Evolutionary conservation across 1,284 basidiomycete species (phyloP).

Genomic region (Ceratobasidium sp.): DNA sequence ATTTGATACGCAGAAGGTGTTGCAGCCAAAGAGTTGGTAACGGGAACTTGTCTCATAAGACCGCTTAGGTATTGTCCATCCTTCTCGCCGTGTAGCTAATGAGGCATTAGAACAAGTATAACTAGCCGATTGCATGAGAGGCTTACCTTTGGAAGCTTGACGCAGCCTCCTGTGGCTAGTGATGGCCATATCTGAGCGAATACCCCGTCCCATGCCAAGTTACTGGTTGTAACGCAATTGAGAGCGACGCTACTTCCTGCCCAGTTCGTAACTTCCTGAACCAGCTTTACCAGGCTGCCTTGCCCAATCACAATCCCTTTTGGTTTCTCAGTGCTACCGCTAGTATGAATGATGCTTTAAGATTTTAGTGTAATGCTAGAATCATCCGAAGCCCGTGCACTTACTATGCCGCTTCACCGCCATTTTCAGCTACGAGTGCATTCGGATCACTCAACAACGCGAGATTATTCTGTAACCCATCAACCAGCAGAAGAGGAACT

Average conservation of each 20-base stretch:
- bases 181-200: background rate
- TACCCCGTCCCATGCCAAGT: slow-evolving; percentile 12
- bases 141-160: slow-evolving; percentile 22
- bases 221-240: slow-evolving; percentile 1
- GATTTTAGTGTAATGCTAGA: background rate
- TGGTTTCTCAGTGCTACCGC: slow-evolving; percentile 20
- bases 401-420: slow-evolving; percentile 17
- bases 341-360: slow-evolving; percentile 14
- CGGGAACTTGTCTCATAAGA: background rate
- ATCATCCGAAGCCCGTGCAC: background rate
- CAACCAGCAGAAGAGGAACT: background rate
- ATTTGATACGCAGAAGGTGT: slow-evolving; percentile 6
- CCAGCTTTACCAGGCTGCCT: background rate
- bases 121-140: background rate
- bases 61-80: slow-evolving; percentile 16
- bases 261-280: background rate
- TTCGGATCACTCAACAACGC: background rate
- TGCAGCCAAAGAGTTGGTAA: background rate
- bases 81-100: background rate
- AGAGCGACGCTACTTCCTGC: background rate
- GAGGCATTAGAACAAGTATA: background rate
- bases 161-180: slow-evolving; percentile 6
- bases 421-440: background rate
- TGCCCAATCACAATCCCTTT: slow-evolving; percentile 9
- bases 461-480: background rate